A percentile compares a stretch with the other conserved stretches of the same genome.
These are phyloP conservation scores for Candida tallmaniae DNA, from an alignment of 805 yeast species.

Conservation along the genomic window DNA sequence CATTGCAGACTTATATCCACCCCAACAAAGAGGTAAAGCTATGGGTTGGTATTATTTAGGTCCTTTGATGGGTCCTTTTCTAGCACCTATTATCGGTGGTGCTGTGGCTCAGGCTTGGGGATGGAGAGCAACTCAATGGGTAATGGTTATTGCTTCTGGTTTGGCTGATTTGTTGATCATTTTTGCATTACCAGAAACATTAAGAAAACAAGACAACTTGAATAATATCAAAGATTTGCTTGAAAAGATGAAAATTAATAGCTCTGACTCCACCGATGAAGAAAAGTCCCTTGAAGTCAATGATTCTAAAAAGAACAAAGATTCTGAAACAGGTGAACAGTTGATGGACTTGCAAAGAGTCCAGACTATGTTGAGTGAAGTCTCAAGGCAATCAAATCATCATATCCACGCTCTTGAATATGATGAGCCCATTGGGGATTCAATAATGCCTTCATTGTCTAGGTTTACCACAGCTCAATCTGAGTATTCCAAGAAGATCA, in stretches of 20 bases:
- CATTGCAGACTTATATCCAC: constrained; percentile 64
- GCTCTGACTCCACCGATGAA: constrained; percentile 3
- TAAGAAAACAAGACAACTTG: constrained; percentile 57
- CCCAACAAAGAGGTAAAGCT: constrained; percentile 69
- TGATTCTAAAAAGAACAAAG: neutral
- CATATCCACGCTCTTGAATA: constrained; percentile 6
- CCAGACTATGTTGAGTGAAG: constrained; percentile 4
- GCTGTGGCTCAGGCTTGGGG: constrained; percentile 67
- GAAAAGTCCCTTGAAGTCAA: constrained; percentile 2
- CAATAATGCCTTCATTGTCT: constrained; percentile 35
- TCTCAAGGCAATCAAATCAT: constrained; percentile 1
- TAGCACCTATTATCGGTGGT: constrained; percentile 79
- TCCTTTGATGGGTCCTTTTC: constrained; percentile 72
- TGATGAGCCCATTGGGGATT: constrained; percentile 30
- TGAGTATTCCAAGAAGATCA: constrained; percentile 23
- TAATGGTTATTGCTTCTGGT: constrained; percentile 65
- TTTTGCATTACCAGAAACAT: constrained; percentile 73
- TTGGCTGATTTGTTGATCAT: constrained; percentile 44
- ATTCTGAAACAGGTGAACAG: neutral
- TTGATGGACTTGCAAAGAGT: constrained; percentile 1
- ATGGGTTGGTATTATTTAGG: constrained; percentile 81
- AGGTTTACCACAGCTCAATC: constrained; percentile 32
- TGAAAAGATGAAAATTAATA: constrained; percentile 8
- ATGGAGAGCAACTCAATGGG: constrained; percentile 90
- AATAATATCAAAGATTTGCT: constrained; percentile 48